These are phyloP conservation scores for Nemania serpens DNA, from an alignment of 2,329 filamentous ascomycete genomes.

Conservation along the genomic window DNA sequence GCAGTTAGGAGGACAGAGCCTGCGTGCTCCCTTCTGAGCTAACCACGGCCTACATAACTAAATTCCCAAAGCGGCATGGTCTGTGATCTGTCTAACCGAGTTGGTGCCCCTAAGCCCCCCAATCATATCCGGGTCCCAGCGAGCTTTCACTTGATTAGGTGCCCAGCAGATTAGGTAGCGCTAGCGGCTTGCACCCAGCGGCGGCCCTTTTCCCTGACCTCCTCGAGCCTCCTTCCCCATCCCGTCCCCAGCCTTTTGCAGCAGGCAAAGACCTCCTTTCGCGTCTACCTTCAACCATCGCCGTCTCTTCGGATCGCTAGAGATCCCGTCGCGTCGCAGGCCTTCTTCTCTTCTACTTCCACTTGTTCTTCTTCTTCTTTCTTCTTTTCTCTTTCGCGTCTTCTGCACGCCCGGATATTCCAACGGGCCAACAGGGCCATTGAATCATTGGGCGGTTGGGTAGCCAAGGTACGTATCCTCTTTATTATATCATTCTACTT, in stretches of 20 bases:
- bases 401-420: background rate
- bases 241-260: constrained; percentile 29
- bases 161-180: constrained; percentile 28
- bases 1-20: too few species aligned
- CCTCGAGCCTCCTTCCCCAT: constrained; percentile 32
- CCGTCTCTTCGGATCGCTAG: constrained; percentile 21
- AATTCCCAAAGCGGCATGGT: constrained; percentile 22
- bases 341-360: background rate
- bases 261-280: constrained; percentile 32
- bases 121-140: constrained; percentile 24
- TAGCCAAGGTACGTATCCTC: constrained; percentile 24
- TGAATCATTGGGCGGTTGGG: constrained; percentile 26
- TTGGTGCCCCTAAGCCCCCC: constrained; percentile 24
- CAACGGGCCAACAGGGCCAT: constrained; percentile 11
- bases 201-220: constrained; percentile 30
- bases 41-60: constrained; percentile 17
- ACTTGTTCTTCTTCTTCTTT: background rate
- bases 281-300: constrained; percentile 23
- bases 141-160: constrained; percentile 25
- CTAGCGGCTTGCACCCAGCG: constrained; percentile 29
- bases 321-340: constrained; percentile 24
- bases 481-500: constrained; percentile 2
- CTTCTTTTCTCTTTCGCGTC: background rate
- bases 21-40: constrained; percentile 2
- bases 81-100: constrained; percentile 13